Evolutionary conservation across 2,329 filamentous ascomycete species (phyloP).

Genomic region (Bipolaris victoriae): DNA sequence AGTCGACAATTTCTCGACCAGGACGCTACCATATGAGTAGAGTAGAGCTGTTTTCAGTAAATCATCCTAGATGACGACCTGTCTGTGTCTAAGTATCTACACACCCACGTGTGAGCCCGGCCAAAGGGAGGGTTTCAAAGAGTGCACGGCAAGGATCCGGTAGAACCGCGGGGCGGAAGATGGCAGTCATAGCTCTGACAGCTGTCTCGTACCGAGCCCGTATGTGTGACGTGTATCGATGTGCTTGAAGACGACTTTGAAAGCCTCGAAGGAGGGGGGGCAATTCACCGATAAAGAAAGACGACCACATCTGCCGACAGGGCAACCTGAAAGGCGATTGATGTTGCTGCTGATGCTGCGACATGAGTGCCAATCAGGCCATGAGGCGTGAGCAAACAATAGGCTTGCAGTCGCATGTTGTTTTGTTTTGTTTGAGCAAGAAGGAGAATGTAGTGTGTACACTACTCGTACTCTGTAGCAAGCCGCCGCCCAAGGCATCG

Average conservation of each 20-base stretch:
- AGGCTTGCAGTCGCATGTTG: slow-evolving; percentile 27
- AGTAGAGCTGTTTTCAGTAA: slow-evolving; percentile 5
- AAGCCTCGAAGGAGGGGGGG: not conserved
- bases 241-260: not conserved
- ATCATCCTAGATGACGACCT: not conserved
- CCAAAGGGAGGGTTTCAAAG: slow-evolving; percentile 10
- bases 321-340: not conserved
- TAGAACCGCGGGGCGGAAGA: not conserved
- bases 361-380: slow-evolving; percentile 12
- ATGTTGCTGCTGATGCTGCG: slow-evolving; percentile 12
- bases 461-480: not conserved
- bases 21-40: slow-evolving; percentile 2
- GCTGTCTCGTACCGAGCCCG: slow-evolving; percentile 8
- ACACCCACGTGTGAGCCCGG: slow-evolving; percentile 12
- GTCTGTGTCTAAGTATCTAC: slow-evolving; percentile 4
- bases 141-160: slow-evolving; percentile 11
- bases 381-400: slow-evolving; percentile 6
- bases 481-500: slow-evolving; percentile 1
- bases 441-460: not conserved
- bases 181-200: slow-evolving; percentile 3
- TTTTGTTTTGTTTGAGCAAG: slow-evolving; percentile 10
- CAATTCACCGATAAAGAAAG: slow-evolving; percentile 7
- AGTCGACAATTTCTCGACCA: slow-evolving; percentile 7
- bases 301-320: not conserved
- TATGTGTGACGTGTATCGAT: not conserved